These are phyloP conservation scores for Solanum etuberosum DNA, from an alignment of 257 asterid genomes.

Conservation along the genomic window DNA sequence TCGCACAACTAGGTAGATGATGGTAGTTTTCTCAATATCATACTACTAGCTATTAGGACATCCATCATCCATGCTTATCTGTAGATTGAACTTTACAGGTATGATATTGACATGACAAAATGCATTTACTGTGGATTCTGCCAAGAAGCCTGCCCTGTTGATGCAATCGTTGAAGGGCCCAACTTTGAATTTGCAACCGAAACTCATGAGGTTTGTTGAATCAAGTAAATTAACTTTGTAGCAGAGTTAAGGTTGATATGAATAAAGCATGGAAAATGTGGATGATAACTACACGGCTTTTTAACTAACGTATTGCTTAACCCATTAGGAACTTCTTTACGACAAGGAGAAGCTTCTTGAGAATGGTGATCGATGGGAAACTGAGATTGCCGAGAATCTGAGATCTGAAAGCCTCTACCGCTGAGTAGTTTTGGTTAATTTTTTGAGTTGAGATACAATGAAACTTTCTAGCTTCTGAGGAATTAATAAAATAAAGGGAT, in stretches of 20 bases:
- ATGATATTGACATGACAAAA: slow-evolving; percentile 93
- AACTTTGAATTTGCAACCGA: slow-evolving; percentile 93
- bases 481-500: neutral
- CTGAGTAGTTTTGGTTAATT: slow-evolving; percentile 9
- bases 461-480: neutral
- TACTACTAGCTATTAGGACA: neutral
- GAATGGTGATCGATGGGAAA: slow-evolving; percentile 94
- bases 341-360: slow-evolving; percentile 95
- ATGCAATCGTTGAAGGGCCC: slow-evolving; percentile 97
- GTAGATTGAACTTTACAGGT: slow-evolving; percentile 29
- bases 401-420: slow-evolving; percentile 91
- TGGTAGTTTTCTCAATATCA: neutral
- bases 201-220: slow-evolving; percentile 68
- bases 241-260: neutral
- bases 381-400: slow-evolving; percentile 91
- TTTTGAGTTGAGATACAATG: neutral
- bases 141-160: slow-evolving; percentile 98
- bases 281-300: neutral
- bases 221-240: neutral
- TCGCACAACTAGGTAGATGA: slow-evolving; percentile 69
- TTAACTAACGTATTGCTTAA: neutral
- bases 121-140: slow-evolving; percentile 95
- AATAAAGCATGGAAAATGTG: neutral
- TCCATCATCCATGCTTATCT: neutral
- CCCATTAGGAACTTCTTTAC: slow-evolving; percentile 65